These are phyloP conservation scores for Fusarium mangiferae DNA, from an alignment of 2,329 filamentous ascomycete genomes.

Conservation along the genomic window DNA sequence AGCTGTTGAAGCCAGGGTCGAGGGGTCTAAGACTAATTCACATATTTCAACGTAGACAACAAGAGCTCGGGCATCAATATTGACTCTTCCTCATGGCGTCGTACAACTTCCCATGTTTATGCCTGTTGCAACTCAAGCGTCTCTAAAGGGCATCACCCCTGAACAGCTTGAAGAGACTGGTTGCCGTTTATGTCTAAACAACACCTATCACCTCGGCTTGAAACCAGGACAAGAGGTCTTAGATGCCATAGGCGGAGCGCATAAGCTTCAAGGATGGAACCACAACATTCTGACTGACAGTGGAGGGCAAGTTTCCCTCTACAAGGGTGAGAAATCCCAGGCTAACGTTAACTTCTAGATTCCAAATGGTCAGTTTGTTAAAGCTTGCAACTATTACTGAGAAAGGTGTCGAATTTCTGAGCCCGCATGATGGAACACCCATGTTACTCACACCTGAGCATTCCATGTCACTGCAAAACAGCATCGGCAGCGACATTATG, in stretches of 20 bases:
- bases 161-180: constrained; percentile 90
- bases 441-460: constrained; percentile 99
- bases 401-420: constrained; percentile 94
- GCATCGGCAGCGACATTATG: constrained; percentile 97
- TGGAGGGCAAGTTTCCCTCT: constrained; percentile 64
- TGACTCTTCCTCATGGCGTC: constrained; percentile 90
- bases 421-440: constrained; percentile 91
- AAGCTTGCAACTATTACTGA: constrained; percentile 95
- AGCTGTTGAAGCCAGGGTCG: background rate
- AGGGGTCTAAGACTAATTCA: constrained; percentile 28
- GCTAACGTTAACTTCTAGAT: constrained; percentile 64
- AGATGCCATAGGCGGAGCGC: constrained; percentile 88
- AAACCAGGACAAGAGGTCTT: constrained; percentile 94
- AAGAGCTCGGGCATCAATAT: constrained; percentile 87
- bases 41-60: constrained; percentile 73
- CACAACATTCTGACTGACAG: constrained; percentile 92
- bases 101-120: constrained; percentile 96
- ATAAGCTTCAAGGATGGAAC: constrained; percentile 94
- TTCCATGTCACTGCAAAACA: constrained; percentile 95
- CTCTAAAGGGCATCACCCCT: constrained; percentile 92
- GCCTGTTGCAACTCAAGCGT: constrained; percentile 97
- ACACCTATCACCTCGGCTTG: constrained; percentile 95
- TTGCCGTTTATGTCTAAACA: constrained; percentile 93
- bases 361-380: constrained; percentile 98
- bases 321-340: no score